A percentile compares a stretch with the other conserved stretches of the same genome.
Conservation (phyloP, 2,329 filamentous ascomycete species). For the Fusarium sp. region DNA sequence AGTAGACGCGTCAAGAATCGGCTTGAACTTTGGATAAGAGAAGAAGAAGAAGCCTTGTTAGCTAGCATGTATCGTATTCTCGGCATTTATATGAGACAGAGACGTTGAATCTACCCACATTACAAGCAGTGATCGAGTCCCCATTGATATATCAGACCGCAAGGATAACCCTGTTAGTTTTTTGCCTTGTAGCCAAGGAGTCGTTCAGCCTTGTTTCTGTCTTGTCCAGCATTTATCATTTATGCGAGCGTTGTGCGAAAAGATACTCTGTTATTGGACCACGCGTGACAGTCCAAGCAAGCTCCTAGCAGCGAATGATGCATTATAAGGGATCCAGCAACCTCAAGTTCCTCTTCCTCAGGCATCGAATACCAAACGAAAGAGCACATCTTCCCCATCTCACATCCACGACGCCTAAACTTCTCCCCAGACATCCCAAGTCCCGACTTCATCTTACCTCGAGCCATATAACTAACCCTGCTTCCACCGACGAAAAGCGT, state of each 20-base stretch:
- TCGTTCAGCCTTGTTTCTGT: background rate
- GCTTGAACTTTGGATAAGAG: background rate
- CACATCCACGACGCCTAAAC: background rate
- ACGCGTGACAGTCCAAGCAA: background rate
- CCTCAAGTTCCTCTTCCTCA: background rate
- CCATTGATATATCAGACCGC: background rate
- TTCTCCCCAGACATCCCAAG: background rate
- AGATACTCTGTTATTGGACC: background rate
- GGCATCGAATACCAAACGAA: background rate
- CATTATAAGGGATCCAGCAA: background rate
- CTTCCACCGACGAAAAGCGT: no score
- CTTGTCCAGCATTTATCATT: background rate
- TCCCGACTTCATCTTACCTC: background rate
- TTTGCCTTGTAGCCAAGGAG: background rate
- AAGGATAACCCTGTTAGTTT: background rate
- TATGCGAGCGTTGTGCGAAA: background rate
- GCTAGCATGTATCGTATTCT: background rate
- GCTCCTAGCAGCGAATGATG: background rate
- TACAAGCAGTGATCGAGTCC: background rate
- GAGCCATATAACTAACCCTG: background rate
- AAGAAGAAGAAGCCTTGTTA: background rate
- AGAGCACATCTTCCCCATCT: background rate
- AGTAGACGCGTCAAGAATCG: background rate
- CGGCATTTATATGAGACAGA: background rate
- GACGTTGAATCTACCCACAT: background rate